Evolutionary conservation across 2,329 filamentous ascomycete species (phyloP).

Genomic region (Neonectria magnoliae): DNA sequence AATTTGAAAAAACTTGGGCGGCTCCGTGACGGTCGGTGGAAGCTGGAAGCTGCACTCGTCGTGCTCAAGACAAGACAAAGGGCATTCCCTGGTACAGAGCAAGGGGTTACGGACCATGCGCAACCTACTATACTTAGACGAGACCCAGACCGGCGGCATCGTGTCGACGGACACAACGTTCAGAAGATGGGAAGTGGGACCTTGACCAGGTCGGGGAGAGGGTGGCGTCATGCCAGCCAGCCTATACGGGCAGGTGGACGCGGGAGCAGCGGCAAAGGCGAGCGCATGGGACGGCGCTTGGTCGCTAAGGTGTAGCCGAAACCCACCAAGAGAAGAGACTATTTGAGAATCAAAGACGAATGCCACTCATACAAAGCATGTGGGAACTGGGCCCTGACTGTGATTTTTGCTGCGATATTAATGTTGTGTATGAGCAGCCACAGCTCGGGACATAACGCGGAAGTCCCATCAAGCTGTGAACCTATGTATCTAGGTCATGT

Average conservation of each 20-base stretch:
- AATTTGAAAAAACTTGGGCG: constrained; percentile 32
- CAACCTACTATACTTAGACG: constrained; percentile 41
- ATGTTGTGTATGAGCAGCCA: background rate
- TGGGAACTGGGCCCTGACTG: constrained; percentile 8
- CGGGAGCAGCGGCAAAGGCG: constrained; percentile 32
- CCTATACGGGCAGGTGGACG: constrained; percentile 33
- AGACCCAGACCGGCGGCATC: constrained; percentile 24
- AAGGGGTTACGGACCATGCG: constrained; percentile 34
- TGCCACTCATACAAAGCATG: constrained; percentile 32
- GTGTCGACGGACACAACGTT: constrained; percentile 21
- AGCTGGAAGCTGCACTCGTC: constrained; percentile 30
- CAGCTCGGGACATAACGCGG: background rate
- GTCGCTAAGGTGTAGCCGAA: constrained; percentile 43
- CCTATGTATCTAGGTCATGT: too few species aligned
- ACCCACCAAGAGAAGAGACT: constrained; percentile 36
- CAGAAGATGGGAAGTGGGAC: constrained; percentile 16
- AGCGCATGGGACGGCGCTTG: constrained; percentile 37
- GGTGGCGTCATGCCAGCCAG: constrained; percentile 25
- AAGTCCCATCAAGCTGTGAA: too few species aligned
- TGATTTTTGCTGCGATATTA: background rate
- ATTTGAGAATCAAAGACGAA: constrained; percentile 42
- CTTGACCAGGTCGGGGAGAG: constrained; percentile 29
- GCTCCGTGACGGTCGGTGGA: constrained; percentile 25
- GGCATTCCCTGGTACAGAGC: constrained; percentile 33
- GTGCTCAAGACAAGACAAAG: constrained; percentile 31